Evolutionary conservation across 371 early-diverging fungal species (phyloP).

Genomic region (Mucor plumbeus): DNA sequence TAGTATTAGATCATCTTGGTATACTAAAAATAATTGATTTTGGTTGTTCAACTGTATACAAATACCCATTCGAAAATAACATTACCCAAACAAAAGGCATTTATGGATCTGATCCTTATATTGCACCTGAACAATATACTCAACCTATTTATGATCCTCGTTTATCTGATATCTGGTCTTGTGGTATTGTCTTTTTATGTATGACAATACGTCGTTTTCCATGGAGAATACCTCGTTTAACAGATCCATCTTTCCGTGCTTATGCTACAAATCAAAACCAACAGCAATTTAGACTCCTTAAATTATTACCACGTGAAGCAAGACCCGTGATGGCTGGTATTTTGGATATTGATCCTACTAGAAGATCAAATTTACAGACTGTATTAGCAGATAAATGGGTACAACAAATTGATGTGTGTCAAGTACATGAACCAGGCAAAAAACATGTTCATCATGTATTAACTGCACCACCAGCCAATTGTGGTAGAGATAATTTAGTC

Average conservation of each 20-base stretch:
- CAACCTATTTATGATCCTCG: slow-evolving; percentile 56
- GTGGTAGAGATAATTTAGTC: slow-evolving; percentile 41
- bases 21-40: slow-evolving; percentile 91
- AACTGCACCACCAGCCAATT: slow-evolving; percentile 20
- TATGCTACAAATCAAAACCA: slow-evolving; percentile 49
- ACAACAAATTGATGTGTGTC: slow-evolving; percentile 63
- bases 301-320: slow-evolving; percentile 58
- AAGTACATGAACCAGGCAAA: slow-evolving; percentile 46
- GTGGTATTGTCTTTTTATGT: slow-evolving; percentile 64
- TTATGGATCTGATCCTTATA: slow-evolving; percentile 59
- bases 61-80: slow-evolving; percentile 65
- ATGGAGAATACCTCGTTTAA: slow-evolving; percentile 61
- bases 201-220: slow-evolving; percentile 74
- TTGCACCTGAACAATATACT: slow-evolving; percentile 63
- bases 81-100: slow-evolving; percentile 60
- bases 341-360: slow-evolving; percentile 57
- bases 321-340: slow-evolving; percentile 54
- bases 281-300: slow-evolving; percentile 51
- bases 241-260: slow-evolving; percentile 60
- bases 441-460: slow-evolving; percentile 58
- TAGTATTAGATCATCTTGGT: slow-evolving; percentile 64
- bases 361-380: slow-evolving; percentile 46
- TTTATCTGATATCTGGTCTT: slow-evolving; percentile 61
- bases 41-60: slow-evolving; percentile 83
- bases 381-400: slow-evolving; percentile 63